Conservation (phyloP, 352 stramenopile species). For the Phytophthora brassicae region DNA sequence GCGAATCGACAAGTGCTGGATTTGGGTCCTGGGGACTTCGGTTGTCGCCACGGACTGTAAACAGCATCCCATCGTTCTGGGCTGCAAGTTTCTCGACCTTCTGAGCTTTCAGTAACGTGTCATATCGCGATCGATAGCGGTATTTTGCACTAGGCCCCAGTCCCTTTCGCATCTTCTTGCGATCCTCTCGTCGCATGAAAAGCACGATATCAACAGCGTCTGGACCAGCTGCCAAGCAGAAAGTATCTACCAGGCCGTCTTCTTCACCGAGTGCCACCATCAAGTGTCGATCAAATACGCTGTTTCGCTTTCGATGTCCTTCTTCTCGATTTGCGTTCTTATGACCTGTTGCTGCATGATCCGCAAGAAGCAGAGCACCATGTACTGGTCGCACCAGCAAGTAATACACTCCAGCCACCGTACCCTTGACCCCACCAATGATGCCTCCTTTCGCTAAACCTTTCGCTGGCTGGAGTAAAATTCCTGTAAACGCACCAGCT, state of each 20-base stretch:
- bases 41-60: background rate
- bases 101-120: slow-evolving; percentile 16
- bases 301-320: slow-evolving; percentile 33
- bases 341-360: slow-evolving; percentile 40
- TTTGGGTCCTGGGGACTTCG: background rate
- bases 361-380: slow-evolving; percentile 35
- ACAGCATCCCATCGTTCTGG: slow-evolving; percentile 2
- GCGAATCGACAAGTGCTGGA: background rate
- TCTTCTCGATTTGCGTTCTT: slow-evolving; percentile 42
- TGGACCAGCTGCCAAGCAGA: slow-evolving; percentile 17
- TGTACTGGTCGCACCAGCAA: slow-evolving; percentile 37
- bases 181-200: slow-evolving; percentile 22
- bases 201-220: slow-evolving; percentile 31
- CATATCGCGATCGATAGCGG: slow-evolving; percentile 20
- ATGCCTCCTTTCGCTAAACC: slow-evolving; percentile 22
- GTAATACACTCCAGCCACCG: slow-evolving; percentile 25
- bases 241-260: slow-evolving; percentile 22
- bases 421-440: slow-evolving; percentile 21
- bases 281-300: slow-evolving; percentile 29
- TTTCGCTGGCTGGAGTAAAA: slow-evolving; percentile 38
- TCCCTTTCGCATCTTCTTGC: slow-evolving; percentile 24
- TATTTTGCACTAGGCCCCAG: slow-evolving; percentile 7
- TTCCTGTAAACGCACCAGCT: slow-evolving; percentile 40
- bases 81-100: slow-evolving; percentile 4
- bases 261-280: slow-evolving; percentile 30